Conservation (phyloP, 2,329 filamentous ascomycete genomes). For the Daldinia sp. region DNA sequence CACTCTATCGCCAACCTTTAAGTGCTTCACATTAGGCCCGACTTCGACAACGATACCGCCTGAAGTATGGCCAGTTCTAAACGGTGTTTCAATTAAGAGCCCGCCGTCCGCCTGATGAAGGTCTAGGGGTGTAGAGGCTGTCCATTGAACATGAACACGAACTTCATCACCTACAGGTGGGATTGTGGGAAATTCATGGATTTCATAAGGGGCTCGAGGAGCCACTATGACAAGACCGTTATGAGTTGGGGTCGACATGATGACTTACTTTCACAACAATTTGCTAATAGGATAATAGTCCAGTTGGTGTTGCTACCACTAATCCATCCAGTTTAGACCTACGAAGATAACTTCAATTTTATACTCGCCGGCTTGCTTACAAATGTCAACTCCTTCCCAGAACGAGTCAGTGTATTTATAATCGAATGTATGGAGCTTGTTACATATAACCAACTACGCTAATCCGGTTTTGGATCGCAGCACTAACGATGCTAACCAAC, state of each 20-base stretch:
- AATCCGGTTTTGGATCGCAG: neutral
- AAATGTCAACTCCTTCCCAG: neutral
- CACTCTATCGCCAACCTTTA: conserved; percentile 63
- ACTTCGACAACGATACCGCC: conserved; percentile 63
- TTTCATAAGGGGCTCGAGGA: conserved; percentile 40
- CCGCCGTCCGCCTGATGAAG: conserved; percentile 69
- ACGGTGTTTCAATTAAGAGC: conserved; percentile 59
- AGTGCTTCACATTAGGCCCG: conserved; percentile 53
- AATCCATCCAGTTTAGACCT: neutral
- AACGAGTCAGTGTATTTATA: neutral
- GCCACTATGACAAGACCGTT: conserved; percentile 42
- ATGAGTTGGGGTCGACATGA: conserved; percentile 39
- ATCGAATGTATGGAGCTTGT: neutral
- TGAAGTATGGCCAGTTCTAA: conserved; percentile 59
- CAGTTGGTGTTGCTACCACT: neutral
- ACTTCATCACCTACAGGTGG: conserved; percentile 57
- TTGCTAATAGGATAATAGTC: neutral
- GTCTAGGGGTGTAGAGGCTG: conserved; percentile 67
- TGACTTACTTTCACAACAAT: neutral
- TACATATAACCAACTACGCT: neutral
- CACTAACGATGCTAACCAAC: neutral
- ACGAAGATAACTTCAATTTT: neutral
- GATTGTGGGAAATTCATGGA: conserved; percentile 39
- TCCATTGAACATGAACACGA: conserved; percentile 64
- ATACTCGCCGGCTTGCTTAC: neutral